Conservation (phyloP, 805 yeast genomes). For the Metschnikowia koreensis region DNA sequence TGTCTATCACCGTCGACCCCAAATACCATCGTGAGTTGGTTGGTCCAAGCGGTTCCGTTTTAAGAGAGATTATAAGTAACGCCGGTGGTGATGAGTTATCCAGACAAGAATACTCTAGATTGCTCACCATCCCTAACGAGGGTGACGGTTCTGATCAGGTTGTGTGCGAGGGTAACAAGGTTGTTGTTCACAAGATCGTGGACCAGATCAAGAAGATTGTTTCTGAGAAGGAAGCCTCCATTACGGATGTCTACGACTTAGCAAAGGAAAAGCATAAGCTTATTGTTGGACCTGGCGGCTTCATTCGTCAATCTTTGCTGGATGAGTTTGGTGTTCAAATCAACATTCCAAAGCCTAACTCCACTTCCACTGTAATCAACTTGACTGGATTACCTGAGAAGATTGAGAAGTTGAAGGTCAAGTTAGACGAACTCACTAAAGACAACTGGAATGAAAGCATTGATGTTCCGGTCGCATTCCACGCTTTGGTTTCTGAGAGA, state of each 20-base stretch:
- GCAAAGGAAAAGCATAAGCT: slow-evolving; percentile 73
- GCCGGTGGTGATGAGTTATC: slow-evolving; percentile 65
- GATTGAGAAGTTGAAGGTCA: slow-evolving; percentile 60
- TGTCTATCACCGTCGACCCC: slow-evolving; percentile 63
- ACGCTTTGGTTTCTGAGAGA: slow-evolving; percentile 61
- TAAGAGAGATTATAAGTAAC: slow-evolving; percentile 67
- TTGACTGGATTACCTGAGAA: slow-evolving; percentile 67
- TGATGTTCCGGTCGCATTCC: slow-evolving; percentile 56
- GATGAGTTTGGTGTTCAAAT: slow-evolving; percentile 62
- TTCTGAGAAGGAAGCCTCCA: slow-evolving; percentile 58
- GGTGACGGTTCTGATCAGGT: slow-evolving; percentile 58
- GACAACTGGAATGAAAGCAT: slow-evolving; percentile 56
- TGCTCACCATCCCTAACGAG: slow-evolving; percentile 68
- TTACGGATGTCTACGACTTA: slow-evolving; percentile 52
- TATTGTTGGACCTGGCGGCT: slow-evolving; percentile 80
- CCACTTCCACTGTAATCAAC: slow-evolving; percentile 49
- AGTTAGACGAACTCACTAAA: slow-evolving; percentile 57
- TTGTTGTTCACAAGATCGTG: slow-evolving; percentile 66
- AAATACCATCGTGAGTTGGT: slow-evolving; percentile 72
- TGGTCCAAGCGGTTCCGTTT: slow-evolving; percentile 74
- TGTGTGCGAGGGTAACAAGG: slow-evolving; percentile 70
- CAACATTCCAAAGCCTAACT: slow-evolving; percentile 62
- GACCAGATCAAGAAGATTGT: slow-evolving; percentile 62
- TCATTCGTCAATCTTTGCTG: slow-evolving; percentile 69
- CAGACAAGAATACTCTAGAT: slow-evolving; percentile 48